These are phyloP conservation scores for Solanum medicagineum DNA, from an alignment of 257 asterid genomes.

Conservation along the genomic window DNA sequence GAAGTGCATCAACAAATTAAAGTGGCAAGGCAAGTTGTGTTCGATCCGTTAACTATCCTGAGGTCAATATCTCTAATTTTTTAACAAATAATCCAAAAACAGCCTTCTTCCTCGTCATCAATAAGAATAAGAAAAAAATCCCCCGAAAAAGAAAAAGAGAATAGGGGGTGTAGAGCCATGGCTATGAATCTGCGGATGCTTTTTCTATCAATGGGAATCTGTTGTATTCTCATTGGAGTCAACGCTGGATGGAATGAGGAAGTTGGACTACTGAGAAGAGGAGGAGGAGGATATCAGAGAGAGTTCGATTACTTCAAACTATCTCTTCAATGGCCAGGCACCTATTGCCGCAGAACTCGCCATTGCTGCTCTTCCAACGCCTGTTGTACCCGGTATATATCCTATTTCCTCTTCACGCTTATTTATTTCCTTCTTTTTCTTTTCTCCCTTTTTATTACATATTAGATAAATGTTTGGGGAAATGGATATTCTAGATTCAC, in stretches of 20 bases:
- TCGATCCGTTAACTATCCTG: no score
- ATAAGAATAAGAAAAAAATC: not conserved
- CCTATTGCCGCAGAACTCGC: conserved; percentile 47
- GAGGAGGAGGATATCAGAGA: conserved; percentile 21
- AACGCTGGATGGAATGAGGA: conserved; percentile 15
- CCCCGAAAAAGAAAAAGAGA: not conserved
- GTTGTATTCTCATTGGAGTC: conserved; percentile 16
- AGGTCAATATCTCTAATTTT: no score
- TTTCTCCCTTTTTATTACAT: not conserved
- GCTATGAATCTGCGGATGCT: conserved; percentile 15
- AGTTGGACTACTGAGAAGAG: conserved; percentile 6
- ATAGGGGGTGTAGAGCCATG: conserved; percentile 18
- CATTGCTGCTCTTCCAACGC: conserved; percentile 63
- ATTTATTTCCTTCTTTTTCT: not conserved
- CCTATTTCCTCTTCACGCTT: no score
- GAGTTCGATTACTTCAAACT: conserved; percentile 75
- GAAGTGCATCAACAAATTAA: no score
- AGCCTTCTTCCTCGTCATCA: no score
- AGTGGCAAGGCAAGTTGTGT: no score
- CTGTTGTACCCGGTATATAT: conserved; percentile 58
- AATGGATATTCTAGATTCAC: not conserved
- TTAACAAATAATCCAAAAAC: no score
- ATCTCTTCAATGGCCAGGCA: conserved; percentile 82
- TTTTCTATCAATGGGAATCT: conserved; percentile 19
- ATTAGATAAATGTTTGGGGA: not conserved